These are phyloP conservation scores for Scheffersomyces lignosus DNA, from an alignment of 805 yeast genomes.

Conservation along the genomic window DNA sequence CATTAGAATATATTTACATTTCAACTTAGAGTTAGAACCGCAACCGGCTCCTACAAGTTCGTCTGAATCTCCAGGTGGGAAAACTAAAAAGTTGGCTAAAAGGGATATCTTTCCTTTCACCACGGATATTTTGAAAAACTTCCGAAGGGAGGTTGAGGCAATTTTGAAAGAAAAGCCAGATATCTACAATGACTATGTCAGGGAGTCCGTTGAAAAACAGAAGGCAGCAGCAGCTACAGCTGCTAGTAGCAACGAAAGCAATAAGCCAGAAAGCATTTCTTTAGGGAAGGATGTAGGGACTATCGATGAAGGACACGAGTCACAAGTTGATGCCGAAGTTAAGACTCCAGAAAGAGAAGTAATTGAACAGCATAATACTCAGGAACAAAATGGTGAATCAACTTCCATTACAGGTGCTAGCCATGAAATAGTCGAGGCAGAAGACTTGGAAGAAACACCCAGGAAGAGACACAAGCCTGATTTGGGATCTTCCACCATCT, in stretches of 20 bases:
- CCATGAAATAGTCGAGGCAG: not conserved
- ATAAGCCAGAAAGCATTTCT: not conserved
- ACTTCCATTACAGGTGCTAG: no score
- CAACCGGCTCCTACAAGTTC: conserved; percentile 8
- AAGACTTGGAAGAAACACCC: not conserved
- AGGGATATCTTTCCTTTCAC: conserved; percentile 43
- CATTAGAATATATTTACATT: conserved; percentile 44
- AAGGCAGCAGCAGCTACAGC: conserved; percentile 1
- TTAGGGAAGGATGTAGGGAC: not conserved
- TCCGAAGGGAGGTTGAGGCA: conserved; percentile 30
- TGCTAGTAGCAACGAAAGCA: not conserved
- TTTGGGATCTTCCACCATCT: not conserved
- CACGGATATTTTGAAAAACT: conserved; percentile 30
- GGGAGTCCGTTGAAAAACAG: conserved; percentile 6
- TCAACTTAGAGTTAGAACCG: conserved; percentile 1
- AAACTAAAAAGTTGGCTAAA: conserved; percentile 39
- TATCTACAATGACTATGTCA: conserved; percentile 27
- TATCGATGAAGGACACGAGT: not conserved
- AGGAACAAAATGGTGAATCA: not conserved
- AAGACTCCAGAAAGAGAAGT: not conserved
- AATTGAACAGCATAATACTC: not conserved
- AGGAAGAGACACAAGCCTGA: not conserved
- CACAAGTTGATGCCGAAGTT: not conserved
- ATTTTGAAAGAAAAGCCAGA: conserved; percentile 30
- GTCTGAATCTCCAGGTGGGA: conserved; percentile 30